phyloP scores from a whole-genome alignment of 2,329 filamentous ascomycete species.

The Verticillium klebahnii region DNA sequence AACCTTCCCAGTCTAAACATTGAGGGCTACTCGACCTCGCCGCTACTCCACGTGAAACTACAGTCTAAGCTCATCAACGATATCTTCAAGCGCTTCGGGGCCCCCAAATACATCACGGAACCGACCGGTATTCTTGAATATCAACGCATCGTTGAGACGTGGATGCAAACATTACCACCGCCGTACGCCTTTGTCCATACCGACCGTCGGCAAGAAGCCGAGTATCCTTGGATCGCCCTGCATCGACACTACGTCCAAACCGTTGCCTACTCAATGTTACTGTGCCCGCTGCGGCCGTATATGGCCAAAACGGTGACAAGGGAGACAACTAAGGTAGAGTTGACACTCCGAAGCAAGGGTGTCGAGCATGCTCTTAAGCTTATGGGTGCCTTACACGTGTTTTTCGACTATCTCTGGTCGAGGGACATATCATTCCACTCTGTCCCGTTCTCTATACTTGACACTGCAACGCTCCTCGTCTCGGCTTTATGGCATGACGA shows the following conservation, averaged over 20 bases:
- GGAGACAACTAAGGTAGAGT: constrained; percentile 23
- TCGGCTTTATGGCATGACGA: constrained; percentile 46
- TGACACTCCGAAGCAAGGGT: constrained; percentile 32
- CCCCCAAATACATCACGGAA: constrained; percentile 20
- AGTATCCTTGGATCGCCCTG: constrained; percentile 35
- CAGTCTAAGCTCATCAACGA: constrained; percentile 26
- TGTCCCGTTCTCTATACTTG: constrained; percentile 45
- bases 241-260: constrained; percentile 42
- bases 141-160: constrained; percentile 30
- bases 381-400: constrained; percentile 30
- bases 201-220: constrained; percentile 34
- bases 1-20: constrained; percentile 25
- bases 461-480: constrained; percentile 44
- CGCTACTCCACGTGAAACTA: constrained; percentile 28
- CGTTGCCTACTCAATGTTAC: constrained; percentile 38
- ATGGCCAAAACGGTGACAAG: constrained; percentile 31
- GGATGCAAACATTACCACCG: constrained; percentile 36
- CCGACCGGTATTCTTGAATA: constrained; percentile 26
- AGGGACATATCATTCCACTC: constrained; percentile 44
- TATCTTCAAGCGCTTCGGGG: constrained; percentile 24
- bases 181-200: constrained; percentile 32
- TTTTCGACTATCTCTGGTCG: constrained; percentile 39
- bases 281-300: too few relatives aligned
- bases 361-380: constrained; percentile 39
- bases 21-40: constrained; percentile 25